Percentiles rank a stretch among this genome's conserved stretches.
Conservation (phyloP, 2,329 filamentous ascomycete species). For the Colletotrichum tropicale region DNA sequence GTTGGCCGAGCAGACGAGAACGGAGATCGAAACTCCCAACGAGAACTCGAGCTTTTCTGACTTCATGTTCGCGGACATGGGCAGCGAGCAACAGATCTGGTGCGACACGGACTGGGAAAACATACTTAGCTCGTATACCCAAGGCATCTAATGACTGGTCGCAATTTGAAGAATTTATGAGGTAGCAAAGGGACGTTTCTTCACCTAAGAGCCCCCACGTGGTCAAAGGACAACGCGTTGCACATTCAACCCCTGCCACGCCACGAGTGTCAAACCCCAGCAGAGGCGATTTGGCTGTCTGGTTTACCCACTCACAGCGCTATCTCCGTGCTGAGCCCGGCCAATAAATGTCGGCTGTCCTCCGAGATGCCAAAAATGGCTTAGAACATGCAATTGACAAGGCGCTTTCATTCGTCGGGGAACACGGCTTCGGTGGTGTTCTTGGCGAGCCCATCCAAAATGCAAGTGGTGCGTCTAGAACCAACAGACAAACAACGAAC, state of each 20-base stretch:
- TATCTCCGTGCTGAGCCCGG: no score
- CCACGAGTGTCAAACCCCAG: no score
- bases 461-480: background rate
- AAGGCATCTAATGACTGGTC: background rate
- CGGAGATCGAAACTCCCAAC: background rate
- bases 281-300: no score
- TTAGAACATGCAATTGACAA: background rate
- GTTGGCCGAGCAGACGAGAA: background rate
- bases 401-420: background rate
- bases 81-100: background rate
- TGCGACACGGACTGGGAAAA: constrained; percentile 5
- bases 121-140: constrained; percentile 5
- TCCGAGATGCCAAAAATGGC: background rate
- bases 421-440: background rate
- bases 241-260: no score
- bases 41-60: background rate
- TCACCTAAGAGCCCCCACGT: no score
- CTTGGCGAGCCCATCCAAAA: background rate
- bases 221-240: no score
- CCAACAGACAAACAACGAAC: background rate
- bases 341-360: no score
- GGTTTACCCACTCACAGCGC: no score
- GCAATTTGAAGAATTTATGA: background rate
- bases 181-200: no score
- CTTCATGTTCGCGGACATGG: background rate